phyloP scores from a whole-genome alignment of 768 basidiomycete species.

The Hygrophoropsis aurantiaca region DNA sequence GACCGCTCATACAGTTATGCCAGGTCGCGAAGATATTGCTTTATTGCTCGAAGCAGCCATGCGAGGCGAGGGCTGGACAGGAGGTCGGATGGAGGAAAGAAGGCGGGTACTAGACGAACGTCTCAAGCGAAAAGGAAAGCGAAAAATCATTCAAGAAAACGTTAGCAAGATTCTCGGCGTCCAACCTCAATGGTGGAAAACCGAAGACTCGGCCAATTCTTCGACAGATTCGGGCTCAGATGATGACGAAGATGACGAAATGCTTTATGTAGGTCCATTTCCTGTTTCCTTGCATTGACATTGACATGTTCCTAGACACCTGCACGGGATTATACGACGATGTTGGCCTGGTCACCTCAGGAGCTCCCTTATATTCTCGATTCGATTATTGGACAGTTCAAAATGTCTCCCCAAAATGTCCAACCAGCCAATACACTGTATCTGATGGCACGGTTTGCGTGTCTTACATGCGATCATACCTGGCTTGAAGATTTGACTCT shows the following conservation, averaged over 20 bases:
- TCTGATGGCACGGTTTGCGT: conserved; percentile 91
- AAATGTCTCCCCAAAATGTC: conserved; percentile 66
- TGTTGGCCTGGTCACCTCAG: conserved; percentile 91
- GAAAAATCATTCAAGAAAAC: conserved; percentile 55
- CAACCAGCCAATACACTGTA: conserved; percentile 92
- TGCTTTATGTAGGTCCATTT: conserved; percentile 42
- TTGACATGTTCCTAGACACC: conserved; percentile 57
- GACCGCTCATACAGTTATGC: conserved; percentile 76
- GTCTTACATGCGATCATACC: conserved; percentile 81
- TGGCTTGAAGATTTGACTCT: conserved; percentile 94
- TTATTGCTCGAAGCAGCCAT: conserved; percentile 88
- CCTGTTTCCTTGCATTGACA: conserved; percentile 8
- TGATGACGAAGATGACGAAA: conserved; percentile 52
- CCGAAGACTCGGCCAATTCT: conserved; percentile 42
- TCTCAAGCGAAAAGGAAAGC: conserved; percentile 50
- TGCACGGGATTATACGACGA: conserved; percentile 71
- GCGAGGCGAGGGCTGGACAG: conserved; percentile 81
- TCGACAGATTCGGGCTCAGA: conserved; percentile 45
- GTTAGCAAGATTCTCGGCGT: conserved; percentile 59
- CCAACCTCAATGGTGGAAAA: conserved; percentile 65
- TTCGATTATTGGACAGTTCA: conserved; percentile 76
- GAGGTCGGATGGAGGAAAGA: conserved; percentile 71
- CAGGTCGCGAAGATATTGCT: conserved; percentile 82
- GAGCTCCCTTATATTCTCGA: conserved; percentile 77
- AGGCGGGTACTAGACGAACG: conserved; percentile 60